Evolutionary conservation across 371 early-diverging fungal species (phyloP), one percentile per base, ranked within the genome.

Genomic region (Mucor indicus): DNA sequence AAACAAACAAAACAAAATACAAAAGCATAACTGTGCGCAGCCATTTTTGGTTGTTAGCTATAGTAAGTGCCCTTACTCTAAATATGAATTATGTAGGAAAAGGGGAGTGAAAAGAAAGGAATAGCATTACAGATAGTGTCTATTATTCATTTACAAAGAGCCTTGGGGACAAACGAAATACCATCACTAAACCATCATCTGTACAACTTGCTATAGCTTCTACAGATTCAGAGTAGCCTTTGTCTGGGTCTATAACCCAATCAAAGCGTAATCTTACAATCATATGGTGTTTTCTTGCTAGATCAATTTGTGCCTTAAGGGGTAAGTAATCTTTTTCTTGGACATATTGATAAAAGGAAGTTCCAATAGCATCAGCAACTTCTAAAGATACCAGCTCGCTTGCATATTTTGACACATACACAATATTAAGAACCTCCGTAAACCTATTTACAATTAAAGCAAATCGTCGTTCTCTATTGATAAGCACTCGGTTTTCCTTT

Each of bases 171-270:
- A 50, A 20, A 22, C 57, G 57, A 33, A 56, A 5, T 3, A 56
- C 57, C 42, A 56, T 44, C 4, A 50, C 50, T 13, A 56, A 29
- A 2, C 71, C 69, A 53, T 87, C 85, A 48, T 77, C 68, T 9
- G 69, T 60, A 17, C 64, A 54, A 25, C 62, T 66, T 19, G 57
- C 49, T 20, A 71, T 62, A 1, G 62, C 67, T 37, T 75, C 75
- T 7, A 62, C 46, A 4, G 62, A 46, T 24, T 52, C 56, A 7
- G 36, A 55, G 5, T 44, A 11, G 15, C 48, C 43, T 7, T 56
- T 38, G 30, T 55, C 50, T 5, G 15, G 22, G 43, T 55, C 58
- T 8, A 60, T 49, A 9, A 64, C 4, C 73, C 73, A 73, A 27
- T 69, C 59, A 48, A 73, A 73, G 11, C 74, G 59, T 16, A 73